These are phyloP conservation scores for Eucalyptus caleyi DNA, from an alignment of 345 rosid genomes.

Conservation along the genomic window DNA sequence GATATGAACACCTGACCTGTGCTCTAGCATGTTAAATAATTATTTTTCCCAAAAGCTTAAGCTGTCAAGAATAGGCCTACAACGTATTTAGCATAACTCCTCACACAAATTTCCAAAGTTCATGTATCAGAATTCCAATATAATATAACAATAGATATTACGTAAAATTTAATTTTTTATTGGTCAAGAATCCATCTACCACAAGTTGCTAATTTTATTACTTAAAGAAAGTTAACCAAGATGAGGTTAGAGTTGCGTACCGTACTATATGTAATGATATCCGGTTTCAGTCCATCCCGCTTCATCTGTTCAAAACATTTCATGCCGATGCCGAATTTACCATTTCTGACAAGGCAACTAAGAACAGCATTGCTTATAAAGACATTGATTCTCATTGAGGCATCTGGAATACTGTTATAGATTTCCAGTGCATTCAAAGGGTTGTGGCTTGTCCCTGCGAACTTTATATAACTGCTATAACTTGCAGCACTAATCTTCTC, in stretches of 20 bases:
- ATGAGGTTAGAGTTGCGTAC: slow-evolving; percentile 13
- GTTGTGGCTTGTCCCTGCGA: slow-evolving; percentile 42
- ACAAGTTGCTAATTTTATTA: background rate
- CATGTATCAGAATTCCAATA: background rate
- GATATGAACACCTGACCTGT: background rate
- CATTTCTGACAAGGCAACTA: slow-evolving; percentile 64
- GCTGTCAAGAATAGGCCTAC: background rate
- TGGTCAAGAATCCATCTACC: background rate
- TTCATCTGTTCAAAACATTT: slow-evolving; percentile 83
- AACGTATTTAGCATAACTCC: background rate
- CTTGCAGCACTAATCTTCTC: slow-evolving; percentile 56
- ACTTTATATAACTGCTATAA: slow-evolving; percentile 68
- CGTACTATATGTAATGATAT: slow-evolving; percentile 70
- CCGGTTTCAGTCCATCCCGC: slow-evolving; percentile 77
- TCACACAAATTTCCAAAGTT: background rate
- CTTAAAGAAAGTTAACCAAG: background rate
- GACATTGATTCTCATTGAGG: slow-evolving; percentile 50
- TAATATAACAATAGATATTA: background rate
- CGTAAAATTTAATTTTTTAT: background rate
- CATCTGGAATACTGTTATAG: slow-evolving; percentile 54
- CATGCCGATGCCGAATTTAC: slow-evolving; percentile 49
- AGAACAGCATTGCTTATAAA: slow-evolving; percentile 76
- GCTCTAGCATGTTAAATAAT: background rate
- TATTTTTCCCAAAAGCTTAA: background rate
- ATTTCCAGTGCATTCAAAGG: slow-evolving; percentile 63